Evolutionary conservation across 768 basidiomycete genomes (phyloP).

Genomic region (Glaciozyma antarctica): DNA sequence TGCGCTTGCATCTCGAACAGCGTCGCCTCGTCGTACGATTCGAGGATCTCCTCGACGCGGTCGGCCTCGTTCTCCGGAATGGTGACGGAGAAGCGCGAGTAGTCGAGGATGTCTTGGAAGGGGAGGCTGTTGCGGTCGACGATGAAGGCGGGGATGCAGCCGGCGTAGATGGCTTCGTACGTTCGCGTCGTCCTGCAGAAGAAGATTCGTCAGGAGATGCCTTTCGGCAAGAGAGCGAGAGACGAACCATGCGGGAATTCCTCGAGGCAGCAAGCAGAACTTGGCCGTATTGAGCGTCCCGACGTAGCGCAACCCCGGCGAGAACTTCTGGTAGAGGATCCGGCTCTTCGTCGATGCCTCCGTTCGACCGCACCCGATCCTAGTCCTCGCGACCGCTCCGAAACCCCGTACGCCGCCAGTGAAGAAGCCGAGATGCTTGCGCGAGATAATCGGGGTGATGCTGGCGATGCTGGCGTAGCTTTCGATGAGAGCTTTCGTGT

Average conservation of each 20-base stretch:
- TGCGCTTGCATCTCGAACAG: constrained; percentile 41
- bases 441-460: constrained; percentile 16
- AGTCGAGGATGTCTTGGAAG: constrained; percentile 42
- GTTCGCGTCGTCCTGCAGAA: constrained; percentile 41
- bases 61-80: constrained; percentile 41
- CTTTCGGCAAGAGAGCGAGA: background rate
- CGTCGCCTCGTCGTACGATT: constrained; percentile 35
- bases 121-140: constrained; percentile 43
- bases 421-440: constrained; percentile 33
- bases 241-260: constrained; percentile 32
- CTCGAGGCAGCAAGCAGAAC: constrained; percentile 35
- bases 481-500: constrained; percentile 26
- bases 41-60: constrained; percentile 40
- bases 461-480: constrained; percentile 18
- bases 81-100: constrained; percentile 41
- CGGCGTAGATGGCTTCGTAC: constrained; percentile 43
- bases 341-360: constrained; percentile 9
- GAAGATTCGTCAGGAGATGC: constrained; percentile 12
- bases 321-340: constrained; percentile 31
- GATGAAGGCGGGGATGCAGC: constrained; percentile 44
- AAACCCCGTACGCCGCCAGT: constrained; percentile 31
- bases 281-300: constrained; percentile 30
- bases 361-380: constrained; percentile 28
- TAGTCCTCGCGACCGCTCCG: constrained; percentile 30
- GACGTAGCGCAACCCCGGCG: constrained; percentile 29